phyloP scores from a whole-genome alignment of 495 filamentous ascomycete species.

The Talaromyces wortmannii region DNA sequence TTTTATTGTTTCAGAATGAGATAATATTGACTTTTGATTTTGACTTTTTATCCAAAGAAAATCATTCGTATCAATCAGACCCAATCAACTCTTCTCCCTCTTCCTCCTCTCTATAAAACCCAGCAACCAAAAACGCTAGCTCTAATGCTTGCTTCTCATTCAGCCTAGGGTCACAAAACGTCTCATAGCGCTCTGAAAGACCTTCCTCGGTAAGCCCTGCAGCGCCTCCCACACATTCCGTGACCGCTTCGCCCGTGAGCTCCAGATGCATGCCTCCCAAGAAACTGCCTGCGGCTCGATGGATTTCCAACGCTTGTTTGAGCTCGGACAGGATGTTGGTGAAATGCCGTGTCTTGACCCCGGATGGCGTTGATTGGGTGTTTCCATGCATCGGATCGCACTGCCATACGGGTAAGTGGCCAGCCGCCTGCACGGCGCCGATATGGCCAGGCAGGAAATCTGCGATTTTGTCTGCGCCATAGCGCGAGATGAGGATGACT shows the following conservation, averaged over 20 bases:
- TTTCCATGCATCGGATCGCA: constrained; percentile 98
- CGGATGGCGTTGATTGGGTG: constrained; percentile 51
- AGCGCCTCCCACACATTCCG: constrained; percentile 90
- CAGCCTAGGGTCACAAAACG: constrained; percentile 88
- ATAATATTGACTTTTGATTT: no score
- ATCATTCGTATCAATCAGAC: no score
- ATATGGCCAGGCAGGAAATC: constrained; percentile 75
- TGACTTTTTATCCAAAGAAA: no score
- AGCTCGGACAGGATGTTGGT: constrained; percentile 80
- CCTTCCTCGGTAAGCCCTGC: constrained; percentile 83
- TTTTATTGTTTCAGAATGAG: no score
- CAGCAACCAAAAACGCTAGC: constrained; percentile 87
- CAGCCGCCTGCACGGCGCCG: constrained; percentile 67
- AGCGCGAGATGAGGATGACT: constrained; percentile 92
- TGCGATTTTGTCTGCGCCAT: constrained; percentile 70
- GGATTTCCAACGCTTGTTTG: constrained; percentile 69
- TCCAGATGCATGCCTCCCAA: constrained; percentile 94
- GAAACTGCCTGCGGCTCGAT: constrained; percentile 72
- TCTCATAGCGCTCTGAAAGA: constrained; percentile 80
- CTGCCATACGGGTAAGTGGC: constrained; percentile 85
- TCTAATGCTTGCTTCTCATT: constrained; percentile 98
- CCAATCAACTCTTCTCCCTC: neutral
- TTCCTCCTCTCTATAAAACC: constrained; percentile 55
- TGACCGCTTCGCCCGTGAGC: constrained; percentile 91
- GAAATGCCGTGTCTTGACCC: constrained; percentile 86